phyloP scores from a whole-genome alignment of 345 rosid genomes.

The Pistacia integerrima region DNA sequence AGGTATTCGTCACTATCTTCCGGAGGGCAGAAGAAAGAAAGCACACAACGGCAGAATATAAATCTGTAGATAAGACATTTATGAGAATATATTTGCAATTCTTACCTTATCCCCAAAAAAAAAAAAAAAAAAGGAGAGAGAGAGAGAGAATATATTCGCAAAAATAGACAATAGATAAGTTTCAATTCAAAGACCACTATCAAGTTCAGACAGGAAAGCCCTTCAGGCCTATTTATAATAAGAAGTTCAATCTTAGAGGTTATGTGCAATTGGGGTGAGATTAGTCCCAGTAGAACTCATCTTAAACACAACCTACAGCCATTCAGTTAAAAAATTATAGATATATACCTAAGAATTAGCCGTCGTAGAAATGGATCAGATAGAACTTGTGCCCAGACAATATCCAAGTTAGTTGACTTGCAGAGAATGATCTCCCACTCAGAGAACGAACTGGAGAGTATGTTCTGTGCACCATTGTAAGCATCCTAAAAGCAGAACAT shows the following conservation, averaged over 20 bases:
- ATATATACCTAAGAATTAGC: conserved; percentile 77
- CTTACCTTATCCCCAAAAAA: too few relatives aligned
- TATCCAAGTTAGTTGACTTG: conserved; percentile 70
- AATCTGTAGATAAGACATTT: conserved; percentile 56
- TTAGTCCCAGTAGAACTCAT: neutral
- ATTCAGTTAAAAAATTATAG: neutral
- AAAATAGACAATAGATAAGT: neutral
- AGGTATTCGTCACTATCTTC: conserved; percentile 54
- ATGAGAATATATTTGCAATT: neutral
- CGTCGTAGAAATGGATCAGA: conserved; percentile 87
- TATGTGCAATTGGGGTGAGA: neutral
- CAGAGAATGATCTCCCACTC: conserved; percentile 91
- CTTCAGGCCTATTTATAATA: too few relatives aligned
- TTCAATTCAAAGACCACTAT: neutral
- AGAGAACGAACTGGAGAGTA: conserved; percentile 69
- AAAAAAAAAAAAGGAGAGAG: too few relatives aligned
- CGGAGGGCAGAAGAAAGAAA: conserved; percentile 46
- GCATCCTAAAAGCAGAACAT: conserved; percentile 47
- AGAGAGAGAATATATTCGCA: neutral
- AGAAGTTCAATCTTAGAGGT: neutral
- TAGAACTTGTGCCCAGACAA: conserved; percentile 93
- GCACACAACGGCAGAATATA: conserved; percentile 77
- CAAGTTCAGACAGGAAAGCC: too few relatives aligned
- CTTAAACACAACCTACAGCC: conserved; percentile 1
- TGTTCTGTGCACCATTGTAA: conserved; percentile 66